Evolutionary conservation across 2,329 filamentous ascomycete genomes (phyloP).

Genomic region (Lasiodiplodia sp.): DNA sequence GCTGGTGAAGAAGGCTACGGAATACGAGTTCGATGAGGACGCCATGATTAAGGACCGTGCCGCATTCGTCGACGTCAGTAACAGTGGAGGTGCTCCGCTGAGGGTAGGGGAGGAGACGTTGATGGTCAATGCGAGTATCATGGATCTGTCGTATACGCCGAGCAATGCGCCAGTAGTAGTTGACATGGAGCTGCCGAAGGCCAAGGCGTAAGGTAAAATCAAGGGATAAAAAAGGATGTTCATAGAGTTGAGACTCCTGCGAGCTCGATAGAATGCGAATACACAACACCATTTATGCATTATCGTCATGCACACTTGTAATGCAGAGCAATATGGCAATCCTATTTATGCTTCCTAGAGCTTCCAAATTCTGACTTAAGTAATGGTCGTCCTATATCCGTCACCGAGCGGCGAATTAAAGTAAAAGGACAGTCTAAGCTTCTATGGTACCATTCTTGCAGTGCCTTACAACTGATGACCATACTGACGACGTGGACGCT

Average conservation of each 20-base stretch:
- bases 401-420: background rate
- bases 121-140: constrained; percentile 66
- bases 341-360: background rate
- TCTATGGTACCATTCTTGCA: background rate
- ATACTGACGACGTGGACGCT: background rate
- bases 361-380: background rate
- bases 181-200: constrained; percentile 54
- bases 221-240: background rate
- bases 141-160: constrained; percentile 58
- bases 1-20: constrained; percentile 19
- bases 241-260: background rate
- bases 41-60: constrained; percentile 37
- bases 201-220: background rate
- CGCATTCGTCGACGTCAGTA: constrained; percentile 43
- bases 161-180: constrained; percentile 63
- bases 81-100: constrained; percentile 40
- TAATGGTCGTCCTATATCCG: background rate
- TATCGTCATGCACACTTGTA: background rate
- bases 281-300: background rate
- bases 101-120: constrained; percentile 59
- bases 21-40: constrained; percentile 33
- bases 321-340: background rate
- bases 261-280: background rate
- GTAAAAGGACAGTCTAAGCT: background rate
- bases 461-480: background rate